Percentiles rank a stretch among this genome's conserved stretches.
Evolutionary conservation across 2,329 filamentous ascomycete genomes (phyloP).

Genomic region (Exophiala sp.): DNA sequence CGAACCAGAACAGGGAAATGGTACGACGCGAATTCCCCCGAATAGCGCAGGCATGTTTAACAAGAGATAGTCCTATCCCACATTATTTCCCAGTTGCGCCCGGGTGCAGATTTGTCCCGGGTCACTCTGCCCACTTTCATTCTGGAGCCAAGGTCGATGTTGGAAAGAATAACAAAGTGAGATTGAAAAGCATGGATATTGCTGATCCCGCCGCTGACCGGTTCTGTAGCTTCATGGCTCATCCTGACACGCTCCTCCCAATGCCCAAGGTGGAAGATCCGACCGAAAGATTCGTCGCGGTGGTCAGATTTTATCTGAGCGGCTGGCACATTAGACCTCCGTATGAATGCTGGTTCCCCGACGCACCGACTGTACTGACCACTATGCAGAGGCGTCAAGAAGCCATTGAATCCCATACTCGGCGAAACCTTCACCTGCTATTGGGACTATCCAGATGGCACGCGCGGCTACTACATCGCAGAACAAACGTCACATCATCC

Average conservation of each 20-base stretch:
- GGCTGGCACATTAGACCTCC: slow-evolving; percentile 98
- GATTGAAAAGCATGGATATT: slow-evolving; percentile 36
- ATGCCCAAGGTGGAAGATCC: slow-evolving; percentile 87
- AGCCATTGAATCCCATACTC: slow-evolving; percentile 91
- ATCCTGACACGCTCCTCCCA: slow-evolving; percentile 87
- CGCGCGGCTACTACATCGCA: slow-evolving; percentile 87
- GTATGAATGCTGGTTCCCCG: slow-evolving; percentile 49
- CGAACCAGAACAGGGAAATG: slow-evolving; percentile 89
- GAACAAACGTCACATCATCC: slow-evolving; percentile 98
- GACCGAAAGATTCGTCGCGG: slow-evolving; percentile 79
- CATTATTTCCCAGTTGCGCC: slow-evolving; percentile 94
- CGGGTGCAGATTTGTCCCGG: slow-evolving; percentile 87
- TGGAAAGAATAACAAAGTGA: slow-evolving; percentile 97
- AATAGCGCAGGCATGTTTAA: slow-evolving; percentile 1
- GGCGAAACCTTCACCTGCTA: slow-evolving; percentile 93
- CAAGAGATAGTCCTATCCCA: slow-evolving; percentile 72
- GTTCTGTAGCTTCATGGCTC: slow-evolving; percentile 84
- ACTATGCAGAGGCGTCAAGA: slow-evolving; percentile 76
- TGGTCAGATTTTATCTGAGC: slow-evolving; percentile 96
- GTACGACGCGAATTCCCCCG: slow-evolving; percentile 49
- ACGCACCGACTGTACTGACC: slow-evolving; percentile 17
- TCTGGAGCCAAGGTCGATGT: slow-evolving; percentile 92
- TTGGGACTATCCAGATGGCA: slow-evolving; percentile 83
- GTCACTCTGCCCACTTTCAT: slow-evolving; percentile 97
- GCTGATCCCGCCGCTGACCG: slow-evolving; percentile 21